Percentiles rank a stretch among this genome's conserved stretches.
These are phyloP conservation scores for Poteriospumella lacustris DNA, from an alignment of 108 stramenopile genomes.

Conservation along the genomic window DNA sequence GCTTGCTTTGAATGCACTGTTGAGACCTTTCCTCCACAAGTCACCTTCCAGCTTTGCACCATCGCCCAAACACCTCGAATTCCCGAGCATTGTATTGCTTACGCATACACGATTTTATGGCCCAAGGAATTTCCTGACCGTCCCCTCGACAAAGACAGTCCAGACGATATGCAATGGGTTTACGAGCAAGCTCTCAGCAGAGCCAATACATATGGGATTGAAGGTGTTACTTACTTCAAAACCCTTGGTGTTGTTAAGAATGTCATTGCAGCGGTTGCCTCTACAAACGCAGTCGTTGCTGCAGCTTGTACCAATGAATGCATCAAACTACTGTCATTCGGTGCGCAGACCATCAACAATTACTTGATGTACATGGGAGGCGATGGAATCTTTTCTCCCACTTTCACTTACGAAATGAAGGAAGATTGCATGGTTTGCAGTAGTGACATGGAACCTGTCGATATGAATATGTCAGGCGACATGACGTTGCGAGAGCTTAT, in stretches of 20 bases:
- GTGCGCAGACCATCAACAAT: conserved; percentile 86
- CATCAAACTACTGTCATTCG: conserved; percentile 82
- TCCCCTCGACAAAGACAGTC: conserved; percentile 20
- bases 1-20: conserved; percentile 96
- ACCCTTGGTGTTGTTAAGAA: conserved; percentile 52
- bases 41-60: conserved; percentile 87
- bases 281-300: conserved; percentile 45
- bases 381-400: conserved; percentile 65
- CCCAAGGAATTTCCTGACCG: conserved; percentile 60
- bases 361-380: conserved; percentile 59
- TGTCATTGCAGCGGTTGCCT: conserved; percentile 56
- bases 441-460: conserved; percentile 51
- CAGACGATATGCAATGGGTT: conserved; percentile 35
- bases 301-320: conserved; percentile 88
- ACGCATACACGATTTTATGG: conserved; percentile 83
- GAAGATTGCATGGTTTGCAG: conserved; percentile 79
- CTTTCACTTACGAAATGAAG: conserved; percentile 79
- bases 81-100: conserved; percentile 98
- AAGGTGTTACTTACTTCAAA: conserved; percentile 43
- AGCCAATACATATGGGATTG: conserved; percentile 35
- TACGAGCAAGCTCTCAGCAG: conserved; percentile 1
- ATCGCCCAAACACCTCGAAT: conserved; percentile 97
- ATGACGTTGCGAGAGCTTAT: conserved; percentile 69
- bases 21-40: conserved; percentile 89
- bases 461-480: conserved; percentile 48